phyloP scores from a whole-genome alignment of 1,284 basidiomycete genomes.

The Taiwanofungus camphoratus region DNA sequence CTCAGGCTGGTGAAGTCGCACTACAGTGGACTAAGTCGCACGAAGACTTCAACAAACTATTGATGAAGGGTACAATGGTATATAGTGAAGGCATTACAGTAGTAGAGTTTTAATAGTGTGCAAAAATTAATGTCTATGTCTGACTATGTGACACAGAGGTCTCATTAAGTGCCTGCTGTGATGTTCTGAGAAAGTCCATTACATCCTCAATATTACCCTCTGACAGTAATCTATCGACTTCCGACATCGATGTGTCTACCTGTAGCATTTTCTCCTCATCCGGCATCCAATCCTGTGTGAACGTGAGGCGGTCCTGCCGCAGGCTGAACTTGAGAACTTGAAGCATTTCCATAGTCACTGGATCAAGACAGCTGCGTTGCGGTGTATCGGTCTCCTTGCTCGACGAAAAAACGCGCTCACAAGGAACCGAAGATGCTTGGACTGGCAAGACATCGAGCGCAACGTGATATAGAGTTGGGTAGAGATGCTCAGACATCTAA shows the following conservation, averaged over 20 bases:
- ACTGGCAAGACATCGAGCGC: constrained; percentile 23
- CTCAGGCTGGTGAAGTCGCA: no score
- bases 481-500: constrained; percentile 3
- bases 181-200: background rate
- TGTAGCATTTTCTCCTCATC: background rate
- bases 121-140: no score
- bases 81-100: no score
- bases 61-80: no score
- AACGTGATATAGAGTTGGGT: constrained; percentile 15
- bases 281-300: background rate
- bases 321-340: constrained; percentile 22
- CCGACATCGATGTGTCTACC: background rate
- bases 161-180: background rate
- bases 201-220: background rate
- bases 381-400: constrained; percentile 20
- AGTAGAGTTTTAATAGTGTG: no score
- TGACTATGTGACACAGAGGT: no score
- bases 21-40: no score
- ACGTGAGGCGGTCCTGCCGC: background rate
- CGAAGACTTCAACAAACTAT: no score
- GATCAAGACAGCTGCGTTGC: constrained; percentile 8
- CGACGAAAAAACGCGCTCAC: constrained; percentile 25
- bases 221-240: background rate
- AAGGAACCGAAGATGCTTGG: constrained; percentile 25
- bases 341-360: constrained; percentile 20